Evolutionary conservation across 2,329 filamentous ascomycete genomes (phyloP).

Genomic region (Zarea fungicola): DNA sequence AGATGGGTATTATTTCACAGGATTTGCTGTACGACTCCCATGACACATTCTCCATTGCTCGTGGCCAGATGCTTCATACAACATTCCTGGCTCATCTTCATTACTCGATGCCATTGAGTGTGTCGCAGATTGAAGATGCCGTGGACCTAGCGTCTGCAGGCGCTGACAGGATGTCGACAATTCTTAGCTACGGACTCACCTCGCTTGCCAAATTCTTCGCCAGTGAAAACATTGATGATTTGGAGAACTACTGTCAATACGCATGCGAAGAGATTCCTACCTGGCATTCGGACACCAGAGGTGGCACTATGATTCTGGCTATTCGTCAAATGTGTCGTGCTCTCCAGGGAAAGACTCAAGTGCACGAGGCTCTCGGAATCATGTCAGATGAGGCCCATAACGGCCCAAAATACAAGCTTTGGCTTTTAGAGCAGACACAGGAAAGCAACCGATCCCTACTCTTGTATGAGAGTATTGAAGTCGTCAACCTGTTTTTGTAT

Average conservation of each 20-base stretch:
- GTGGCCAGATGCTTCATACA: constrained; percentile 64
- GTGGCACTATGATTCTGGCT: constrained; percentile 63
- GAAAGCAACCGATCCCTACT: constrained; percentile 61
- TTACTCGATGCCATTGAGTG: constrained; percentile 52
- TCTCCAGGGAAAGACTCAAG: constrained; percentile 66
- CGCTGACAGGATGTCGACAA: constrained; percentile 66
- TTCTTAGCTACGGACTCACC: constrained; percentile 65
- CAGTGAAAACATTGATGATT: constrained; percentile 62
- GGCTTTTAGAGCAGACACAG: constrained; percentile 44
- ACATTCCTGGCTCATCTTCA: constrained; percentile 67
- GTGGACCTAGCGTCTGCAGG: constrained; percentile 61
- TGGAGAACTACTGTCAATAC: constrained; percentile 66
- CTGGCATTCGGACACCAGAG: constrained; percentile 66
- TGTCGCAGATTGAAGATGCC: constrained; percentile 58
- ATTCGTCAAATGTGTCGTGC: constrained; percentile 63
- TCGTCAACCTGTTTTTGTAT: constrained; percentile 58
- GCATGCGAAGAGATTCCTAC: constrained; percentile 68
- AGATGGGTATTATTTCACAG: constrained; percentile 58
- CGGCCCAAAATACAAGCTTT: constrained; percentile 52
- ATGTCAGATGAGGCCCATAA: constrained; percentile 66
- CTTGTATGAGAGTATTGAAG: constrained; percentile 63
- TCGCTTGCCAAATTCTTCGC: constrained; percentile 64
- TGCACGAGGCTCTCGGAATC: constrained; percentile 45
- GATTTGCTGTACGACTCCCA: constrained; percentile 59
- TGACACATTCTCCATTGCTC: constrained; percentile 60